A percentile compares a stretch with the other conserved stretches of the same genome.
These are phyloP conservation scores for Saccharomycopsis selenospora DNA, from an alignment of 805 yeast genomes.

Conservation along the genomic window DNA sequence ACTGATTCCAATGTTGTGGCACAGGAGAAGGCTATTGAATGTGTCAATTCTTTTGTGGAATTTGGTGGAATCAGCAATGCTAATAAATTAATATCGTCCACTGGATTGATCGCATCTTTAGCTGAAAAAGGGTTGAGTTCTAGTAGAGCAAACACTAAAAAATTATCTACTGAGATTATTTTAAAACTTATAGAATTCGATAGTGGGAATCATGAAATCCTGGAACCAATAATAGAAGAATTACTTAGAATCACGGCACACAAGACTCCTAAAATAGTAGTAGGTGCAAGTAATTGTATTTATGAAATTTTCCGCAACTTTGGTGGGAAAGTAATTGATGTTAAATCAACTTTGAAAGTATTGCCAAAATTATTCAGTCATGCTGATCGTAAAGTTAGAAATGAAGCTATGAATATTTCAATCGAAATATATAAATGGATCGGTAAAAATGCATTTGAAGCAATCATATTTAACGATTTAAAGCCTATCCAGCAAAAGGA, in stretches of 20 bases:
- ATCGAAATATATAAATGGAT: constrained; percentile 67
- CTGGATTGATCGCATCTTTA: constrained; percentile 39
- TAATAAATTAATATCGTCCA: constrained; percentile 35
- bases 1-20: constrained; percentile 84
- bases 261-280: constrained; percentile 68
- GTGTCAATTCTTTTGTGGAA: constrained; percentile 48
- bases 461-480: constrained; percentile 54
- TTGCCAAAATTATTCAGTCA: constrained; percentile 70
- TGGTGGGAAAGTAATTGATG: constrained; percentile 55
- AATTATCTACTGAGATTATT: constrained; percentile 53
- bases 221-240: constrained; percentile 59
- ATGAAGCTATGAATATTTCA: constrained; percentile 61
- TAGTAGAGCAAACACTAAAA: constrained; percentile 64
- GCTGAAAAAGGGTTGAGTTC: constrained; percentile 81
- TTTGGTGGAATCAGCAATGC: constrained; percentile 43
- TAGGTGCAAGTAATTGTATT: constrained; percentile 54
- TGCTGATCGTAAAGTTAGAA: constrained; percentile 78
- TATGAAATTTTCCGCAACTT: constrained; percentile 46
- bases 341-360: constrained; percentile 46
- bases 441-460: constrained; percentile 49
- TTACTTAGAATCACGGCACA: constrained; percentile 58
- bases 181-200: constrained; percentile 47
- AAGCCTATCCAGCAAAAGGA: constrained; percentile 92
- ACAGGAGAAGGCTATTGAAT: constrained; percentile 68
- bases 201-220: constrained; percentile 33